A percentile compares a stretch with the other conserved stretches of the same genome.
These are phyloP conservation scores for Aspergillus bombycis DNA, from an alignment of 2,329 filamentous ascomycete species.

Conservation along the genomic window DNA sequence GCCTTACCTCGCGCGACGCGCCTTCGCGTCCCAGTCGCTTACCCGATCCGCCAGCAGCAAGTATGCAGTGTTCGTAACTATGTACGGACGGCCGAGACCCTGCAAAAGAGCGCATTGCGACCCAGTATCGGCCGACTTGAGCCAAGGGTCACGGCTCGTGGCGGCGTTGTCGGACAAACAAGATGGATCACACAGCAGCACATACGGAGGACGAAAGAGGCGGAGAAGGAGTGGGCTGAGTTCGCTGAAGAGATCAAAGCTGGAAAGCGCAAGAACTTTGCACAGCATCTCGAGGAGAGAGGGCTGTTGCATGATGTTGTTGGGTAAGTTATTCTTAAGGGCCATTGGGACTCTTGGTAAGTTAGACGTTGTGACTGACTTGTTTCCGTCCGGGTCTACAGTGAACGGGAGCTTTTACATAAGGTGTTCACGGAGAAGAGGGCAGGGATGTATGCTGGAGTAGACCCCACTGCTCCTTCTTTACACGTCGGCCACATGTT, in stretches of 20 bases:
- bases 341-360: not conserved
- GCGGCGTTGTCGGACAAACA: conserved; percentile 23
- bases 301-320: conserved; percentile 51
- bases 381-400: conserved; percentile 18
- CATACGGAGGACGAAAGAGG: conserved; percentile 42
- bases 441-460: conserved; percentile 51
- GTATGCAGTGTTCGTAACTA: conserved; percentile 30
- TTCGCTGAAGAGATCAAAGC: conserved; percentile 47
- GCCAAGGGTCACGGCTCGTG: conserved; percentile 5
- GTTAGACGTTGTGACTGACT: conserved; percentile 16
- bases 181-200: conserved; percentile 44
- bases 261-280: conserved; percentile 49
- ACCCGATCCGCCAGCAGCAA: conserved; percentile 14
- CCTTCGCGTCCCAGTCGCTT: conserved; percentile 19
- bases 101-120: conserved; percentile 21
- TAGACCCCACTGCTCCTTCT: conserved; percentile 55
- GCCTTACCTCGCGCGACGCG: conserved; percentile 28
- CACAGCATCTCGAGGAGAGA: conserved; percentile 49
- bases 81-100: conserved; percentile 21
- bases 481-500: conserved; percentile 56
- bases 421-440: conserved; percentile 49
- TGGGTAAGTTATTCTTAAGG: conserved; percentile 37
- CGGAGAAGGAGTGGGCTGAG: conserved; percentile 42
- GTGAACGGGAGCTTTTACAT: conserved; percentile 48
- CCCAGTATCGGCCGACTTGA: conserved; percentile 19